A percentile compares a stretch with the other conserved stretches of the same genome.
phyloP scores from a whole-genome alignment of 495 filamentous ascomycete genomes.

The Penicillium paxilli region DNA sequence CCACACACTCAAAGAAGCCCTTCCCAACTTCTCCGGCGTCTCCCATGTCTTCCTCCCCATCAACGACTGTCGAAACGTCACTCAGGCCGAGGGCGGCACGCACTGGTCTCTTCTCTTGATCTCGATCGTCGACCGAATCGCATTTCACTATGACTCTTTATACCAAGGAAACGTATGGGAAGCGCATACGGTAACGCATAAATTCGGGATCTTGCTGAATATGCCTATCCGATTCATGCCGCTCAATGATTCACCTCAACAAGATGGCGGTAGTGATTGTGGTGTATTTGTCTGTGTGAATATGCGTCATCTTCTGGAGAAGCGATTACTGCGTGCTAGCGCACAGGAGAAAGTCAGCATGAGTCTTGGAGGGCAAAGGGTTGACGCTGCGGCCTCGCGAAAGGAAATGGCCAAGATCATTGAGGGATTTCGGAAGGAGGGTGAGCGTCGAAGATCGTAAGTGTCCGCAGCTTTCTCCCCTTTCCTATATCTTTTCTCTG shows the following conservation, averaged over 20 bases:
- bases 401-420: slow-evolving; percentile 90
- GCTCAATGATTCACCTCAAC: slow-evolving; percentile 82
- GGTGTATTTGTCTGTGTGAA: slow-evolving; percentile 94
- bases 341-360: slow-evolving; percentile 84
- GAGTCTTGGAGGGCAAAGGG: slow-evolving; percentile 77
- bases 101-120: slow-evolving; percentile 97
- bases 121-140: slow-evolving; percentile 80
- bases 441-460: slow-evolving; percentile 75
- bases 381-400: slow-evolving; percentile 72
- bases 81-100: slow-evolving; percentile 78
- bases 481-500: neutral
- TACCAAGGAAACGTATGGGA: slow-evolving; percentile 72
- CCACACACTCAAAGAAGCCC: slow-evolving; percentile 57
- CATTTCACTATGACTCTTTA: slow-evolving; percentile 97
- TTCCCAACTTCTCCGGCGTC: slow-evolving; percentile 68
- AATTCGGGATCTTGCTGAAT: slow-evolving; percentile 65
- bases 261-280: slow-evolving; percentile 91
- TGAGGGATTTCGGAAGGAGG: slow-evolving; percentile 78
- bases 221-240: slow-evolving; percentile 67
- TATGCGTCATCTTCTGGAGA: slow-evolving; percentile 86
- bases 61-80: slow-evolving; percentile 80
- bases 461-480: slow-evolving; percentile 29
- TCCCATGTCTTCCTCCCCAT: slow-evolving; percentile 97
- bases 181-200: slow-evolving; percentile 61
- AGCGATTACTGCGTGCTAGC: slow-evolving; percentile 74